Percentiles rank a stretch among this genome's conserved stretches.
Conservation (phyloP, 2,329 filamentous ascomycete genomes). For the Paecilomyces dactylethromorphus region DNA sequence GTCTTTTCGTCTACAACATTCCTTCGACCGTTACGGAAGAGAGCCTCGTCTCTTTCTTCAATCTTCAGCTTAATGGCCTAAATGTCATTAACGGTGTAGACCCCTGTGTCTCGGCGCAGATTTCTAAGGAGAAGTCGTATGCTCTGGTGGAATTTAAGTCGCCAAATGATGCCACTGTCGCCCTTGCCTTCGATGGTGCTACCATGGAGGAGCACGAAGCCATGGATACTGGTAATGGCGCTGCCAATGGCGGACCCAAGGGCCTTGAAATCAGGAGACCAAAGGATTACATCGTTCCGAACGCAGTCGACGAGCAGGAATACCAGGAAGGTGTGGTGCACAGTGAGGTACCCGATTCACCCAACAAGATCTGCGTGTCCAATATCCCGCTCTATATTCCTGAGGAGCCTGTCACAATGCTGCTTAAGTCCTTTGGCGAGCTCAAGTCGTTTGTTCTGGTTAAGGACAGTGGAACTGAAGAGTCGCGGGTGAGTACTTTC, state of each 20-base stretch:
- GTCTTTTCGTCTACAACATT: slow-evolving; percentile 81
- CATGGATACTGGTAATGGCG: slow-evolving; percentile 43
- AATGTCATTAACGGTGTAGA: slow-evolving; percentile 82
- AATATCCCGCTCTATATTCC: slow-evolving; percentile 83
- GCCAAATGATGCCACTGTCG: slow-evolving; percentile 81
- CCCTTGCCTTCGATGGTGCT: slow-evolving; percentile 82
- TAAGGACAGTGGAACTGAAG: slow-evolving; percentile 76
- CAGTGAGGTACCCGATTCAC: slow-evolving; percentile 77
- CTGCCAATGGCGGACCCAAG: slow-evolving; percentile 47
- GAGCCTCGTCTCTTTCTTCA: slow-evolving; percentile 76
- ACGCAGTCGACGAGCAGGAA: slow-evolving; percentile 64
- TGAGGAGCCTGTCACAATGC: slow-evolving; percentile 86
- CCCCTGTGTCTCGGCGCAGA: slow-evolving; percentile 75
- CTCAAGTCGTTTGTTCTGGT: slow-evolving; percentile 87
- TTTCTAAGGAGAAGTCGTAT: slow-evolving; percentile 72
- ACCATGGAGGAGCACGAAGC: slow-evolving; percentile 70
- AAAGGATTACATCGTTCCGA: slow-evolving; percentile 94
- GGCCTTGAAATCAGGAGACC: slow-evolving; percentile 72
- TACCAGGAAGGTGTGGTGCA: slow-evolving; percentile 73
- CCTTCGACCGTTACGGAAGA: slow-evolving; percentile 70
- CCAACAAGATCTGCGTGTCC: slow-evolving; percentile 89
- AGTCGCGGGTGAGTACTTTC: slow-evolving; percentile 69
- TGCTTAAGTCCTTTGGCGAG: slow-evolving; percentile 84
- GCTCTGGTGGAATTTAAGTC: slow-evolving; percentile 88
- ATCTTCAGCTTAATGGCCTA: slow-evolving; percentile 90